Evolutionary conservation across 345 rosid genomes (phyloP), one percentile per base, ranked within the genome.

Genomic region (Lepidium africanum): DNA sequence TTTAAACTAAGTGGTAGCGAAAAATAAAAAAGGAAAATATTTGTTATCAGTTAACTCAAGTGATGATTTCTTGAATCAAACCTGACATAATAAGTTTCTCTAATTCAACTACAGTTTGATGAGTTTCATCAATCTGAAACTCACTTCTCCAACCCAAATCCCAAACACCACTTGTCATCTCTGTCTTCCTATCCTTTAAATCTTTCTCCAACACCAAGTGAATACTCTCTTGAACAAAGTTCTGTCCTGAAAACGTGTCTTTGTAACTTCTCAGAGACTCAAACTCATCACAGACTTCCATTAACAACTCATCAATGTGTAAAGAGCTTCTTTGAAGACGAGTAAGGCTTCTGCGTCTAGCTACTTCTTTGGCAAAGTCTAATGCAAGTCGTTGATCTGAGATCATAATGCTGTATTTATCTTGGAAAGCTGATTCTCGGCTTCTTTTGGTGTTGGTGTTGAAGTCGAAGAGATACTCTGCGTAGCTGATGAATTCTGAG

Each of bases 131-230:
- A 19, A 61, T 52, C 10, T 83, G 85, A 69, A 74, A 84, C 66
- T 77, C 89, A 32, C 66, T 76, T 76, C 81, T 87, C 96, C 97
- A 93, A 46, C 91, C 94, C 69, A 77, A 70, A 57, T 87, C 91
- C 98, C 97, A 93, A 37, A 77, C 65, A 65, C 86, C 85, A 57
- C 74, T 83, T 35, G 61, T 71, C 45, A 81, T 76, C 77, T 79
- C 91, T 55, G 61, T 80, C 53, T 63, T 69, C 65, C 56, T 69
- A 80, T 75, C 41, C 39, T 25, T 66, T 43, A 87, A 27, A 74
- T 93, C 98, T 54, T 70, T 83, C 65, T 82, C 88, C 84, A 88
- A 52, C 62, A 68, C 71, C 50, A 64, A 38, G 17, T 70, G 66
- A 25, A 87, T 59, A 37, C 78, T 73, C 57, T 80, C 90, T 13